Base-by-base conservation (phyloP, 129 eudicot genomes). In the Flaveria sonorensis region DNA sequence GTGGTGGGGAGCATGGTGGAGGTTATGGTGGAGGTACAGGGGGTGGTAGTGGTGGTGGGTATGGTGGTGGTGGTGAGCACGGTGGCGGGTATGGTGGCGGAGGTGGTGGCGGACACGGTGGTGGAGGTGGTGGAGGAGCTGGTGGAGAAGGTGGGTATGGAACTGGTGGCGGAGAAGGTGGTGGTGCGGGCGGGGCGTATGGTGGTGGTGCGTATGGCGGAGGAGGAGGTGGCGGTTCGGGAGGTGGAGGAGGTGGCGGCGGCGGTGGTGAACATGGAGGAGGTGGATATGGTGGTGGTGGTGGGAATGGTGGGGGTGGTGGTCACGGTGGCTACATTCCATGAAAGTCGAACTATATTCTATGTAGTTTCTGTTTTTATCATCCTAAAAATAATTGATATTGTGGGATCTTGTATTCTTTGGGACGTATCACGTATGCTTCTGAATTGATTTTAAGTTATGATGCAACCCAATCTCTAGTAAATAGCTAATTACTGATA, bases 261-360 rank as follows among this genome's bases (percentile, higher is more conserved):
- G 79, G 82, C 9, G 75, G 77, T 19, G 77, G 74, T 30, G 74
- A 13, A 26, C 42, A 16, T 40, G 74, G 79, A 4, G 74, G 81
- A 1, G 79, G 82, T 23, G 82, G 79, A 9, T 65, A 76, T n/a
- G 87, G 87, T 47, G 83, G 82, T 32, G 90, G 85, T 39, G 84
- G 82, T 26, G 87, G 85, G 12, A 64, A 81, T 16, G 81, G 83
- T 0, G 71, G 18, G 1, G 86, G 85, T 50, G 86, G 88, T 1
- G 86, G 86, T 65, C 81, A 83, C 24, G 87, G 86, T 71, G 86
- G 89, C 80, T 72, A 86, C 69, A 15, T 53, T 42, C 89, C 89
- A 45, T 86, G 75, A 86, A 7, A 66, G 8, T 18, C 4, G 7
- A 65, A 23, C 19, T 73, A 32, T 9, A 51, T 73, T 24, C 3